Evolutionary conservation across 495 filamentous ascomycete genomes (phyloP), one percentile per base, ranked within the genome.

Genomic region (Hyaloscypha variabilis): DNA sequence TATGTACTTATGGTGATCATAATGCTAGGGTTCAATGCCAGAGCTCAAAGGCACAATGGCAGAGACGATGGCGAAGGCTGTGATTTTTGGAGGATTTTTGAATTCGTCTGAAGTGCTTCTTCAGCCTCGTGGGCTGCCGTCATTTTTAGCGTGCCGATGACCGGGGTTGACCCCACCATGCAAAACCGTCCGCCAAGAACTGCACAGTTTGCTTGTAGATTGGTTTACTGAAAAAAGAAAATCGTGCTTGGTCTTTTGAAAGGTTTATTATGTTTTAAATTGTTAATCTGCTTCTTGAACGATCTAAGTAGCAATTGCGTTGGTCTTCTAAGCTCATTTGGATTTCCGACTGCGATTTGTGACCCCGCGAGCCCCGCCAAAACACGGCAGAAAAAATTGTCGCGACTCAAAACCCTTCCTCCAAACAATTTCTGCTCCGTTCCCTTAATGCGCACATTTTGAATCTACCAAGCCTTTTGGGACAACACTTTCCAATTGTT

Each of bases 1-100:
- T 50, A 63, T 63, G n/a, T 14, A 71, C 69, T 71, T 63, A 71
- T 71, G 30, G 66, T 64, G 31, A 71, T 71, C 69, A 71, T 71
- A 21, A n/a, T 68, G 39, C 30, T 34, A 24, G 23, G 51, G 2
- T 10, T 8, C 13, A 39, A 30, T 30, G 51, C 8, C 21, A n/a
- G 26, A 54, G 51, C 2, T 24, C 8, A 10, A 24, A 5, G 14
- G 51, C 6, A 2, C 54, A 30, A n/a, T 34, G 23, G 29, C 6
- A 58, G 28, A 34, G 54, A 13, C 8, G 19, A 58, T 10, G 19
- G 54, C 4, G 54, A 31, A 8, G 8, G 28, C 6, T 14, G 11
- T 17, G 54, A 4, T 17, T 29, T 17, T 6, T 34, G 31, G 29
- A 11, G 54, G 17, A 46, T 17, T 60, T 60, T 60, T 46, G 25